Evolutionary conservation across 805 yeast genomes (phyloP).

Genomic region (Lipomyces spencermartinsiae): DNA sequence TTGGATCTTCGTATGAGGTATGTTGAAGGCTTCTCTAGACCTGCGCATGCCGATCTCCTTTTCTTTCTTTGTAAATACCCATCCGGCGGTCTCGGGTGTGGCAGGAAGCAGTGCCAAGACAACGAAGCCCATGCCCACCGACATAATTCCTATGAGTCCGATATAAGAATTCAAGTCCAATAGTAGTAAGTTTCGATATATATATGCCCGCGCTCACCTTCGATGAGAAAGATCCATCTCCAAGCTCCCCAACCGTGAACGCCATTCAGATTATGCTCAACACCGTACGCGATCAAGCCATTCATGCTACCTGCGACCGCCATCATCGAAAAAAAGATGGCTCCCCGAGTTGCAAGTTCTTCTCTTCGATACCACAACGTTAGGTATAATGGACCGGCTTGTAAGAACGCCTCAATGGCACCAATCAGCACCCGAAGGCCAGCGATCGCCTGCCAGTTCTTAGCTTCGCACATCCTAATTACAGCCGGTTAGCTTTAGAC

Average conservation of each 20-base stretch:
- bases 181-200: constrained; percentile 49
- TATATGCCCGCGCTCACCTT: constrained; percentile 49
- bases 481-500: too few relatives aligned
- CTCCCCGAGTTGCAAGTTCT: constrained; percentile 58
- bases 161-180: constrained; percentile 38
- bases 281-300: constrained; percentile 63
- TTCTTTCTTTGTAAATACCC: too few relatives aligned
- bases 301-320: constrained; percentile 57
- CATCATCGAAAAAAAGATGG: constrained; percentile 59
- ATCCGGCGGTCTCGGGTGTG: too few relatives aligned
- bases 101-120: too few relatives aligned
- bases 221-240: constrained; percentile 63
- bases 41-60: too few relatives aligned
- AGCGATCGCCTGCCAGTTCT: constrained; percentile 46
- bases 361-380: constrained; percentile 62
- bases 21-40: too few relatives aligned
- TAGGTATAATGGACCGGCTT: constrained; percentile 56
- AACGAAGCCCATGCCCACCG: too few relatives aligned
- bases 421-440: constrained; percentile 56
- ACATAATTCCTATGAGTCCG: too few relatives aligned
- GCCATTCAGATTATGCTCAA: constrained; percentile 53
- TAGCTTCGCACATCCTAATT: too few relatives aligned
- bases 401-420: constrained; percentile 55
- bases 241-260: constrained; percentile 53
- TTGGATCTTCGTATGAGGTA: too few relatives aligned